Evolutionary conservation across 2,329 filamentous ascomycete species (phyloP).

Genomic region (Sclerotinia minor): DNA sequence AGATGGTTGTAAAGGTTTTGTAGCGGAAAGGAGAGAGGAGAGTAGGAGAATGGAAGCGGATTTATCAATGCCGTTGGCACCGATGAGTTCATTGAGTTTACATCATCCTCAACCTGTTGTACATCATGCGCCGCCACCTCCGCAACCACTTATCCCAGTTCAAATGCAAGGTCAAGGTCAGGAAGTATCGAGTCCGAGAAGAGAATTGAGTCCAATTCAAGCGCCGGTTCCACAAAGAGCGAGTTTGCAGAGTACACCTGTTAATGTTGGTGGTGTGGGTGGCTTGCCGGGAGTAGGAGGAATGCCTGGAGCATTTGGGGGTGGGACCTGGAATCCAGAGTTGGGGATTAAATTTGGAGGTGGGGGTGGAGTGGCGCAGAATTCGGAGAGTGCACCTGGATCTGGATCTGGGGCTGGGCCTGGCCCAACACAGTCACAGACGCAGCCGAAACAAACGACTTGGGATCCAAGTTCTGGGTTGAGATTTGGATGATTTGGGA

Average conservation of each 20-base stretch:
- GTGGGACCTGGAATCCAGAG: slow-evolving; percentile 72
- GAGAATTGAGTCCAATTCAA: slow-evolving; percentile 16
- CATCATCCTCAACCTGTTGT: slow-evolving; percentile 36
- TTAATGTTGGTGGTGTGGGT: slow-evolving; percentile 7
- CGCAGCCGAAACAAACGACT: slow-evolving; percentile 26
- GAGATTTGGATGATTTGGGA: slow-evolving; percentile 36
- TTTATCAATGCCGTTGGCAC: slow-evolving; percentile 19
- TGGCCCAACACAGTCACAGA: not conserved
- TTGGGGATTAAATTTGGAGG: slow-evolving; percentile 77
- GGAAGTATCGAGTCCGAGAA: not conserved
- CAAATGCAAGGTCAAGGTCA: slow-evolving; percentile 1
- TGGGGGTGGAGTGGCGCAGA: slow-evolving; percentile 21
- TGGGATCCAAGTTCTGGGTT: slow-evolving; percentile 40
- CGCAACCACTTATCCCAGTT: slow-evolving; percentile 35
- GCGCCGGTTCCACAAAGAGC: slow-evolving; percentile 25
- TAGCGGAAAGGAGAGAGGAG: slow-evolving; percentile 76
- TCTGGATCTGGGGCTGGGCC: not conserved
- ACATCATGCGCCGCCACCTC: slow-evolving; percentile 38
- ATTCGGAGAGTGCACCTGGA: not conserved
- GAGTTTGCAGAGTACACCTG: slow-evolving; percentile 44
- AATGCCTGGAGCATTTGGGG: not conserved
- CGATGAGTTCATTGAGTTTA: slow-evolving; percentile 21
- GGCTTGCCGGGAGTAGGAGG: not conserved
- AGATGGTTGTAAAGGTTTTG: slow-evolving; percentile 77
- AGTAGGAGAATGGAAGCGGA: slow-evolving; percentile 69